Conservation (phyloP, 805 yeast genomes). For the Scheffersomyces lignosus region DNA sequence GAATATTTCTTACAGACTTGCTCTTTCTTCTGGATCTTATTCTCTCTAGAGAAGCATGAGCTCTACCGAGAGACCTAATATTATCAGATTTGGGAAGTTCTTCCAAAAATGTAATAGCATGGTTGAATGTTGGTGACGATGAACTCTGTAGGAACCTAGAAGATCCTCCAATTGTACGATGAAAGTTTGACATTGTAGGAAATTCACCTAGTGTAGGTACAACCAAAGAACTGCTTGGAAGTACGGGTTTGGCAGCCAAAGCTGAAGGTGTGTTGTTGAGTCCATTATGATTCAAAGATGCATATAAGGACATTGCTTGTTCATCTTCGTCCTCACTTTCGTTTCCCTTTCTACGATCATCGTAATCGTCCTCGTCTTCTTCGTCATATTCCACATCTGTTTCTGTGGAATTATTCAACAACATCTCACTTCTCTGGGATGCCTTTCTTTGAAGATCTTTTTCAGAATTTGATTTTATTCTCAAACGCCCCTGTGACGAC, state of each 20-base stretch:
- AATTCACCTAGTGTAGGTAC: constrained; percentile 47
- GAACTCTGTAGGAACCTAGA: not conserved
- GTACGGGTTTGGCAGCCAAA: constrained; percentile 4
- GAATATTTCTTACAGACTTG: constrained; percentile 32
- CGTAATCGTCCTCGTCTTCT: constrained; percentile 5
- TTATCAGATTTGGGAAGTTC: constrained; percentile 28
- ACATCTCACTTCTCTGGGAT: not conserved
- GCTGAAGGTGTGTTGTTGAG: constrained; percentile 10
- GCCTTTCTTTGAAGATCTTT: constrained; percentile 9
- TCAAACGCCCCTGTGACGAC: constrained; percentile 10
- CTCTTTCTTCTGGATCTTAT: constrained; percentile 60
- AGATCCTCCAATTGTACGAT: not conserved
- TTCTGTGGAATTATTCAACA: not conserved
- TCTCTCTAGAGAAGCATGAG: constrained; percentile 63
- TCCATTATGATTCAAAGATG: constrained; percentile 46
- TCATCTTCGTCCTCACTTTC: constrained; percentile 60
- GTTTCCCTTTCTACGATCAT: constrained; percentile 17
- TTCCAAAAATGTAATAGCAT: constrained; percentile 18
- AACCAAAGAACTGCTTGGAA: constrained; percentile 14
- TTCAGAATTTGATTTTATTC: constrained; percentile 15
- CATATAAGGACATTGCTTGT: constrained; percentile 65
- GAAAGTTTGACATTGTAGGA: constrained; percentile 28
- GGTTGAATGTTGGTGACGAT: not conserved
- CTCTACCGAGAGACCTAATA: constrained; percentile 55
- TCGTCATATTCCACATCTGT: constrained; percentile 7